Evolutionary conservation across 768 basidiomycete species (phyloP).

Genomic region (button mushroom (Agaricus bisporus)): DNA sequence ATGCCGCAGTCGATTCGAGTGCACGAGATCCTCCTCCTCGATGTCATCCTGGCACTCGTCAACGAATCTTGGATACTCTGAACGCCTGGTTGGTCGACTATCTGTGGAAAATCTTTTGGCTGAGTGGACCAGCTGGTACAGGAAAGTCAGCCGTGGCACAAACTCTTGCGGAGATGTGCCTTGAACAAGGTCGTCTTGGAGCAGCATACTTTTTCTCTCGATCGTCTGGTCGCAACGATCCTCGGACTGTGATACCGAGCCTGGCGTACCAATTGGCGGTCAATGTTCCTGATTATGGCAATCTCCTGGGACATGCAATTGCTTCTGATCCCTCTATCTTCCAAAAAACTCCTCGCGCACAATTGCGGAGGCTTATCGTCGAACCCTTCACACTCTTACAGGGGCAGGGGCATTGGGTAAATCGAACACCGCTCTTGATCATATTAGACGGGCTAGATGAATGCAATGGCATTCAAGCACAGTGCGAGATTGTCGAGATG

Average conservation of each 20-base stretch:
- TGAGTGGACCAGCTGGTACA: conserved; percentile 5
- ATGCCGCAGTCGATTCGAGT: background rate
- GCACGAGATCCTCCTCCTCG: background rate
- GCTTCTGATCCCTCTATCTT: background rate
- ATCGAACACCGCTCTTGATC: background rate
- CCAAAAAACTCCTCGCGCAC: background rate
- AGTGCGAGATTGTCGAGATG: background rate
- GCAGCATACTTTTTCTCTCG: conserved; percentile 8
- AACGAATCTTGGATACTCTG: background rate
- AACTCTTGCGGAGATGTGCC: conserved; percentile 5
- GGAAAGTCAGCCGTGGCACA: conserved; percentile 11
- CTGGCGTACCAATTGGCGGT: conserved; percentile 6
- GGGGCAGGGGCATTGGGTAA: too few relatives aligned
- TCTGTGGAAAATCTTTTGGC: conserved; percentile 3
- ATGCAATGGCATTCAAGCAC: background rate
- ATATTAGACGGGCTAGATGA: conserved; percentile 11
- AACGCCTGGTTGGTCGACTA: background rate
- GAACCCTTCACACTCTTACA: background rate
- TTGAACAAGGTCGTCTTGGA: background rate
- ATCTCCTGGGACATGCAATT: background rate
- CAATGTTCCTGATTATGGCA: background rate
- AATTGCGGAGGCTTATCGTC: conserved; percentile 2
- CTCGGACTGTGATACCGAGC: background rate
- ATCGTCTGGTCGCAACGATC: background rate
- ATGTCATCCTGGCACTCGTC: background rate